These are phyloP conservation scores for Theileria sp. DNA, from an alignment of 169 alveolate species.

Conservation along the genomic window DNA sequence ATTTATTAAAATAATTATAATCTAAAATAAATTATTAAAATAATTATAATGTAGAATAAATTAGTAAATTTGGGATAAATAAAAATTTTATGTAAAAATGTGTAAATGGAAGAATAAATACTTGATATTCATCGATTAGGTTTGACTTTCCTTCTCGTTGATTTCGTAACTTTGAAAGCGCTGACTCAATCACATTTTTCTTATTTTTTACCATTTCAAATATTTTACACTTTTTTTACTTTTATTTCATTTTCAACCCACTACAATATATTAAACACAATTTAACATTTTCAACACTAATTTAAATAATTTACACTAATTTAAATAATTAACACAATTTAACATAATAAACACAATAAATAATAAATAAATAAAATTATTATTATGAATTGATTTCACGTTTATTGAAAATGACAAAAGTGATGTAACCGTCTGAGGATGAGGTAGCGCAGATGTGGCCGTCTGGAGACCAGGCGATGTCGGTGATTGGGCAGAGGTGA, in stretches of 20 bases:
- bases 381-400: slow-evolving; percentile 40
- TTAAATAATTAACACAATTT: too few species aligned
- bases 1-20: too few species aligned
- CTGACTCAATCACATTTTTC: slow-evolving; percentile 35
- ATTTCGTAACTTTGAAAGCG: slow-evolving; percentile 62
- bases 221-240: background rate
- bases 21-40: too few species aligned
- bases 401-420: slow-evolving; percentile 61
- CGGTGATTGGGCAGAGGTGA: slow-evolving; percentile 91
- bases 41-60: too few species aligned
- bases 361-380: background rate
- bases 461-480: slow-evolving; percentile 90
- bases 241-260: too few species aligned
- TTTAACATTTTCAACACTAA: too few species aligned
- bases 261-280: too few species aligned
- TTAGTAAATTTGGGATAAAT: too few species aligned
- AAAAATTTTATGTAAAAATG: background rate
- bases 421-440: slow-evolving; percentile 90
- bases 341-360: background rate
- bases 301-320: too few species aligned
- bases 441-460: slow-evolving; percentile 87
- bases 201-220: slow-evolving; percentile 1
- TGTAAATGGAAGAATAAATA: slow-evolving; percentile 16
- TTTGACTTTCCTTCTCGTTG: slow-evolving; percentile 56
- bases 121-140: slow-evolving; percentile 62